A percentile compares a stretch with the other conserved stretches of the same genome.
Conservation (phyloP, 164 flowering plant species). For the Akebia trifoliata region DNA sequence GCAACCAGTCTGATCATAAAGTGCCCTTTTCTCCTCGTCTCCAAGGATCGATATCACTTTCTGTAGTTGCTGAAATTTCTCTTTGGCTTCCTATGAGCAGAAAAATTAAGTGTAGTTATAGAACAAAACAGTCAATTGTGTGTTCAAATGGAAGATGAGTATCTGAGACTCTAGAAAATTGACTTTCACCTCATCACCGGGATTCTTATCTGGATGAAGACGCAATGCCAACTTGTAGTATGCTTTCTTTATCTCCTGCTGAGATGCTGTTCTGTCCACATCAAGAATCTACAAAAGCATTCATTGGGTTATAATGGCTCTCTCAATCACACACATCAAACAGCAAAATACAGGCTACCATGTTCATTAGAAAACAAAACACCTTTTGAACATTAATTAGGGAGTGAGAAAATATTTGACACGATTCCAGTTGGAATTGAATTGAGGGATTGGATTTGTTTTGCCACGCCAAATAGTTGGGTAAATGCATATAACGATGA, state of each 20-base stretch:
- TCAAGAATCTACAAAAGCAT: constrained; percentile 65
- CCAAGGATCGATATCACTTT: constrained; percentile 93
- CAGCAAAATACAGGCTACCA: not conserved
- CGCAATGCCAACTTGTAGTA: constrained; percentile 88
- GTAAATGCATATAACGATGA: too few relatives aligned
- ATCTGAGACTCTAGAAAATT: not conserved
- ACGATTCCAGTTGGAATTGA: too few relatives aligned
- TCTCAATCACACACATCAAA: not conserved
- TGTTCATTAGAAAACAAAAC: not conserved
- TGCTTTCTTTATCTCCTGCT: constrained; percentile 90
- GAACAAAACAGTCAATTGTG: not conserved
- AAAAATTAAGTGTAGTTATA: not conserved
- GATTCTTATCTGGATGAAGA: constrained; percentile 98
- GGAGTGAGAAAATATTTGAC: too few relatives aligned
- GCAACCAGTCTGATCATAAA: constrained; percentile 97
- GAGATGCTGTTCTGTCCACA: constrained; percentile 74
- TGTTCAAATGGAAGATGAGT: not conserved
- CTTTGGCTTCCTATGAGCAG: constrained; percentile 76
- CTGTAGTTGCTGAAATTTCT: constrained; percentile 91
- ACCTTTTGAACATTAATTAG: too few relatives aligned
- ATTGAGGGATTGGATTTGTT: too few relatives aligned
- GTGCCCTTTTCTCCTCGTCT: constrained; percentile 86
- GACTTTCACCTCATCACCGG: constrained; percentile 72
- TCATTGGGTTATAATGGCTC: not conserved
- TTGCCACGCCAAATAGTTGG: too few relatives aligned